Base-by-base conservation (phyloP, 1,284 basidiomycete species). In the Acaromyces ingoldii region DNA sequence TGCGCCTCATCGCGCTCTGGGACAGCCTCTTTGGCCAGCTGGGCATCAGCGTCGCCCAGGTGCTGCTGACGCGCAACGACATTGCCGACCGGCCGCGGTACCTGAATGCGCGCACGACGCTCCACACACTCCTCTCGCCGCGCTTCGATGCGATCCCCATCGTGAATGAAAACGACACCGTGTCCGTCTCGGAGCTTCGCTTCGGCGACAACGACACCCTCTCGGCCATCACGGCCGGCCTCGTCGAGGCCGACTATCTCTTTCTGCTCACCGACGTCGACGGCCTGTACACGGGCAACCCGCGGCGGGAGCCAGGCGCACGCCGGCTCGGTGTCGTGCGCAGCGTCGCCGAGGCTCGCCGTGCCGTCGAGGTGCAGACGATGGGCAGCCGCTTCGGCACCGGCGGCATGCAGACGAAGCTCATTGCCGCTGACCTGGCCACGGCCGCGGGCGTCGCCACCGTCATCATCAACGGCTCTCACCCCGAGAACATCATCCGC, bases 141-240 rank as follows among this genome's bases (percentile, higher is more conserved):
- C 50, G 51, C 0, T 67, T 72, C 46, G 57, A 66, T 37, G 66
- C 67, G 7, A 72, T 75, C 29, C 72, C 72, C 13, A 75, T 75
- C 39, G 72, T 75, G 13, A 75, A 75, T 53, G 72, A 75, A 47
- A 75, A 75, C 51, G 72, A 75, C 42, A 75, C 72, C 2, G 72
- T 75, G 13, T 67, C 64, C 2, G 65, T 71, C 17, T 67, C 65
- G 1, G 93, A 99, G 85, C 95, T 98, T 65, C 93, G 93, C 86
- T 99, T 98, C 70, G 93, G 95, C 46, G 95, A 98, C 78, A 98
- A 98, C 74, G 95, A 99, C 75, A 97, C 93, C 0, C 80, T 99
- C 17, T 96, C 91, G 25, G 93, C 93, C 19, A 92, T 98, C 65
- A 91, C 93, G 0, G 88, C 91, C 1, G 89, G 89, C 3, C 92